Evolutionary conservation across 805 yeast genomes (phyloP), one percentile per base, ranked within the genome.

Genomic region (Hanseniaspora hatyaiensis): DNA sequence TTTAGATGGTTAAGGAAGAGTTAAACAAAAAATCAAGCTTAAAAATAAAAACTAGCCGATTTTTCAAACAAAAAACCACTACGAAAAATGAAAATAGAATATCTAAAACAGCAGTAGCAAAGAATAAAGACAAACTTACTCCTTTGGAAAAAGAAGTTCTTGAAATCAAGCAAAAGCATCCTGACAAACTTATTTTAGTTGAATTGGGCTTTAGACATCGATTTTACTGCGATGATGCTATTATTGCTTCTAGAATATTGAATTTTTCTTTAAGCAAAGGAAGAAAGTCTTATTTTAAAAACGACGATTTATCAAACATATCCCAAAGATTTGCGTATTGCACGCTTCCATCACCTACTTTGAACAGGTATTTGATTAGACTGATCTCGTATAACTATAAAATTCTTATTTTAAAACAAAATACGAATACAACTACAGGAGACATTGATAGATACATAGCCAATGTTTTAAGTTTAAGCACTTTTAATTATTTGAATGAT

Each of bases 171-270:
- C 54, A 62, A 5, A 56, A 62, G 1, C 65, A 89, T 58, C 58
- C 58, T 44, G 95, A 85, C 54, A 83, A 83, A 45, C 54, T 92
- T 1, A 65, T 92, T 8, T 78, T 92, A 0, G 71, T 89, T 22
- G 92, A 92, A 59, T 94, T 84, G 2, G 98, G 98, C 0, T 92
- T 89, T 65, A 87, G 86, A 61, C 92, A 78, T 65, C 84, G 83
- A 57, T 79, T 88, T 52, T 85, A 76, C 59, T 95, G 94, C 0
- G 72, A 78, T 47, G 96, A 89, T 63, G 96, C 97, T 0, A 70
- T 68, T 12, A 65, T 66, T 4, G 95, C 80, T 0, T 72, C 94
- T 11, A 65, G 70, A 40, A 70, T 80, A 11, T 62, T 87, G 29
- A 78, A 81, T 51, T 81, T 84, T 34, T 78, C 78, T 76, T 67